Evolutionary conservation across 2,329 filamentous ascomycete genomes (phyloP).

Genomic region (Fusarium sp.): DNA sequence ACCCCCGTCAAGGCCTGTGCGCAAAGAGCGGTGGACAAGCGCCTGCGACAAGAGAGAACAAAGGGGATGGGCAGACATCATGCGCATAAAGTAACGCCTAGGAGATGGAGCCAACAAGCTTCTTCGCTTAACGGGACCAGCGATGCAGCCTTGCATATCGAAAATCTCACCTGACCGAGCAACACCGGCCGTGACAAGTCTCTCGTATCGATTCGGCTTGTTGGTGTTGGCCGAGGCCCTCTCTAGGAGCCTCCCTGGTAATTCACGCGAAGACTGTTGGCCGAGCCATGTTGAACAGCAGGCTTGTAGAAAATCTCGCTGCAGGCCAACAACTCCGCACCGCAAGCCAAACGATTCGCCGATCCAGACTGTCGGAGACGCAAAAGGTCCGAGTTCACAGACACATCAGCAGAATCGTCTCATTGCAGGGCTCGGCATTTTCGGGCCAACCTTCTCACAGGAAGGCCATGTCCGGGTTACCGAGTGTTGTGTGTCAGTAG

Average conservation of each 20-base stretch:
- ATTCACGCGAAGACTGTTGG: conserved; percentile 23
- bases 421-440: conserved; percentile 11
- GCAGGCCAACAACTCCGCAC: conserved; percentile 27
- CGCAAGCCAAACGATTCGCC: conserved; percentile 4
- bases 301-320: not conserved
- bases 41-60: conserved; percentile 1
- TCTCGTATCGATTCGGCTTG: not conserved
- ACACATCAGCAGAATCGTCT: conserved; percentile 3
- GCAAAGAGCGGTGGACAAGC: conserved; percentile 39
- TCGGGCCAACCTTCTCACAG: conserved; percentile 13
- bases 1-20: conserved; percentile 26
- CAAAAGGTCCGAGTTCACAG: not conserved
- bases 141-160: conserved; percentile 34
- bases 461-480: conserved; percentile 7
- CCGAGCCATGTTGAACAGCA: not conserved
- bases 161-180: conserved; percentile 41
- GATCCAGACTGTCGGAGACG: conserved; percentile 25
- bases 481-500: not conserved
- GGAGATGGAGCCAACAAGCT: conserved; percentile 14
- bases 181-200: not conserved
- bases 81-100: conserved; percentile 8
- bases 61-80: conserved; percentile 3
- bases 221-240: not conserved
- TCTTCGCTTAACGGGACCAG: conserved; percentile 8
- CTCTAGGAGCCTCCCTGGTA: not conserved